Conservation (phyloP, 1,284 basidiomycete genomes). For the Microbotryum violaceum region DNA sequence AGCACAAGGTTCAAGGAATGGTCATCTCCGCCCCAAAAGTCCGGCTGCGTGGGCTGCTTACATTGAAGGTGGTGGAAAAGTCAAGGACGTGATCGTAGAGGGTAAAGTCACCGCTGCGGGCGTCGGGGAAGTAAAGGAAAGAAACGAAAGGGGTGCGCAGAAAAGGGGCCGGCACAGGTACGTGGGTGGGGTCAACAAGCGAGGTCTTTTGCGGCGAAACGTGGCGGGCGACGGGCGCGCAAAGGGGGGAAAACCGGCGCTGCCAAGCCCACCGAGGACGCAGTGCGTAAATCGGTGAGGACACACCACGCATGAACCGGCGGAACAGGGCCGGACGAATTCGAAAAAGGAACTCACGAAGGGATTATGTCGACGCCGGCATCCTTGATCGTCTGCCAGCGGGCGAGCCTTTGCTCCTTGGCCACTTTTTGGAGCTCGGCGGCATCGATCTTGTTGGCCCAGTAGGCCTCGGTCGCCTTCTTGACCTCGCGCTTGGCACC, state of each 20-base stretch:
- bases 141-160: not conserved
- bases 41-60: not conserved
- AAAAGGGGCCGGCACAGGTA: too few relatives aligned
- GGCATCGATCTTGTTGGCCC: constrained; percentile 84
- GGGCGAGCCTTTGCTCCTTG: constrained; percentile 80
- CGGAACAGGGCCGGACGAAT: not conserved
- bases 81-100: constrained; percentile 99
- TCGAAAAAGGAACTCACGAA: constrained; percentile 52
- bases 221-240: not conserved
- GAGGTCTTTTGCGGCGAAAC: not conserved
- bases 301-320: not conserved
- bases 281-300: not conserved
- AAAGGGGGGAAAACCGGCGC: not conserved
- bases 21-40: not conserved
- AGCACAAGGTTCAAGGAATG: too few relatives aligned
- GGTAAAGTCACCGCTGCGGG: constrained; percentile 83
- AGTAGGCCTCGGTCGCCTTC: constrained; percentile 94
- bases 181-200: too few relatives aligned
- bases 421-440: constrained; percentile 84
- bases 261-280: constrained; percentile 10
- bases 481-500: constrained; percentile 77
- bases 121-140: constrained; percentile 8
- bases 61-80: constrained; percentile 93
- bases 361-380: constrained; percentile 87
- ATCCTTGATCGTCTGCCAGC: constrained; percentile 82